Conservation (phyloP, 2,329 filamentous ascomycete genomes). For the Pseudogymnoascus sp. region DNA sequence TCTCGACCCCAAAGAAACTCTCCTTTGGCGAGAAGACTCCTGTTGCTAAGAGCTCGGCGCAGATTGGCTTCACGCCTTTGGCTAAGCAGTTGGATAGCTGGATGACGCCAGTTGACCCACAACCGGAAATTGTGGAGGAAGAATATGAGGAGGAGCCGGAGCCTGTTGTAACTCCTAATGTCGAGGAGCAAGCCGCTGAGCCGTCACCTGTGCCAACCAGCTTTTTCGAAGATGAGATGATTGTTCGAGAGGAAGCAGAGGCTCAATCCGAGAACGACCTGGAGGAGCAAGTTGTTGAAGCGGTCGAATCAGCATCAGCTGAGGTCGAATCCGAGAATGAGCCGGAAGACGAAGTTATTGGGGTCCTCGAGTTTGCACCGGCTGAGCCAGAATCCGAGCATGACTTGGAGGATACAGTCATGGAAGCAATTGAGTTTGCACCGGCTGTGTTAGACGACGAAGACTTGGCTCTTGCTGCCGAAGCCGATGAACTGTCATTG, state of each 20-base stretch:
- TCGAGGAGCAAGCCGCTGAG: conserved; percentile 23
- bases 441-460: conserved; percentile 46
- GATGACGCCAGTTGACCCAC: conserved; percentile 41
- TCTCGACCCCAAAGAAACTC: conserved; percentile 17
- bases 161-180: conserved; percentile 21
- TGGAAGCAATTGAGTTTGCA: conserved; percentile 39
- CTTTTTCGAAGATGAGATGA: conserved; percentile 60
- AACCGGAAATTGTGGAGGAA: conserved; percentile 5
- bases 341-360: conserved; percentile 31
- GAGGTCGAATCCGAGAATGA: conserved; percentile 25
- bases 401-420: conserved; percentile 30
- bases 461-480: conserved; percentile 51
- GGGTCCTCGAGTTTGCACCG: conserved; percentile 39
- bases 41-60: conserved; percentile 19
- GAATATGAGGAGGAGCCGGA: not conserved
- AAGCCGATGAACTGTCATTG: conserved; percentile 56
- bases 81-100: conserved; percentile 56
- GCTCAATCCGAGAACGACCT: conserved; percentile 26
- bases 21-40: conserved; percentile 16
- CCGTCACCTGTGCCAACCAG: conserved; percentile 37
- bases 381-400: conserved; percentile 20
- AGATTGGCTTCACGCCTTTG: conserved; percentile 58
- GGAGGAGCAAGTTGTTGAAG: conserved; percentile 34
- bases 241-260: conserved; percentile 34
- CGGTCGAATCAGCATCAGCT: conserved; percentile 33